phyloP scores from a whole-genome alignment of 1,139 yeast genomes.

The Saccharomyces hybrid region DNA sequence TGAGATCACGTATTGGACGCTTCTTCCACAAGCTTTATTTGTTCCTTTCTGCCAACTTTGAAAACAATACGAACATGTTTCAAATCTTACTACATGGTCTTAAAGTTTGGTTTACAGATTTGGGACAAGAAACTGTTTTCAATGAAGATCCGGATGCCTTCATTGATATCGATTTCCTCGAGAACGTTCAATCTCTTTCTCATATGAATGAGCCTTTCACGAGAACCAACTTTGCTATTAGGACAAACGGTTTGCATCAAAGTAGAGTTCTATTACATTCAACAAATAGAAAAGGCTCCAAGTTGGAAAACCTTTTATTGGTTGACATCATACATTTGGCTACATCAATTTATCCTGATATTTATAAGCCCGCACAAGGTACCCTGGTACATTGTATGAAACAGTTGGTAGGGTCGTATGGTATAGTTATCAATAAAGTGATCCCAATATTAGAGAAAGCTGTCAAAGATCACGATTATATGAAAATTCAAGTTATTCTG shows the following conservation, averaged over 20 bases:
- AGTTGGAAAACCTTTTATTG: constrained; percentile 55
- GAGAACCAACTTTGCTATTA: constrained; percentile 65
- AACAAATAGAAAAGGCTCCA: constrained; percentile 65
- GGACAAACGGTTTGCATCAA: constrained; percentile 72
- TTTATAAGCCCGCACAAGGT: constrained; percentile 64
- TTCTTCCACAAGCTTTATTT: constrained; percentile 54
- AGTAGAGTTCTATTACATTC: constrained; percentile 69
- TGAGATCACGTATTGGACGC: constrained; percentile 57
- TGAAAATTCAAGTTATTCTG: constrained; percentile 62
- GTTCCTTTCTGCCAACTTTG: constrained; percentile 44
- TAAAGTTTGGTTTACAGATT: constrained; percentile 78
- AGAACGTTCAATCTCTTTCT: constrained; percentile 40
- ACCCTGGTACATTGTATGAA: constrained; percentile 66
- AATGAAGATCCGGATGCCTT: constrained; percentile 45
- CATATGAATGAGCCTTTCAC: constrained; percentile 60
- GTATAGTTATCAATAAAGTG: constrained; percentile 39
- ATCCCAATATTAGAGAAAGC: constrained; percentile 44
- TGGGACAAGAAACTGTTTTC: constrained; percentile 65
- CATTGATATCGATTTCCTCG: constrained; percentile 41
- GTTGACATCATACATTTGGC: constrained; percentile 63
- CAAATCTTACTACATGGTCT: constrained; percentile 59
- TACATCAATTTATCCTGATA: constrained; percentile 63
- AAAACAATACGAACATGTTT: constrained; percentile 63
- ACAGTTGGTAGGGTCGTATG: constrained; percentile 63
- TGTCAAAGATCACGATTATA: constrained; percentile 46